Conservation (phyloP, 352 stramenopile species). For the Phytophthora tubulina region DNA sequence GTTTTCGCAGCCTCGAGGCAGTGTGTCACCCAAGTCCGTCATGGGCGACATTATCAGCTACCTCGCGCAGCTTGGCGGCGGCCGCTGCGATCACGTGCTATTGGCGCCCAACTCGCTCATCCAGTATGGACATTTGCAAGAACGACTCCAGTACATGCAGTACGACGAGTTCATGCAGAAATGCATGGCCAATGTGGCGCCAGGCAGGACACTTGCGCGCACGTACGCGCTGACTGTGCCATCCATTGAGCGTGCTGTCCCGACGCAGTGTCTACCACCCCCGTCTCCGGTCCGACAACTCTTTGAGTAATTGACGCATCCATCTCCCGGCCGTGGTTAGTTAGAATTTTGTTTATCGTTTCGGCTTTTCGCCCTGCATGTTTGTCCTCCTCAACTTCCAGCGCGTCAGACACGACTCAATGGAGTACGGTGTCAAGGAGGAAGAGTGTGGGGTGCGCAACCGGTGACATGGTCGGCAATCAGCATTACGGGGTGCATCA, state of each 20-base stretch:
- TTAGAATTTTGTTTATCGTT: constrained; percentile 40
- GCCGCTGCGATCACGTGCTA: constrained; percentile 47
- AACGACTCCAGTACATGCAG: constrained; percentile 58
- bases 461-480: too few relatives aligned
- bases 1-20: constrained; percentile 49
- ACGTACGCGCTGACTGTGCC: constrained; percentile 49
- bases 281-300: constrained; percentile 45
- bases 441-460: constrained; percentile 6
- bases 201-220: constrained; percentile 45
- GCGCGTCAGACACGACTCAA: constrained; percentile 12
- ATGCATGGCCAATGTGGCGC: constrained; percentile 46
- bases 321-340: constrained; percentile 26
- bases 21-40: constrained; percentile 44
- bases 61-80: constrained; percentile 50
- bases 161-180: constrained; percentile 58
- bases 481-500: constrained; percentile 6
- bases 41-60: constrained; percentile 51
- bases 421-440: constrained; percentile 23
- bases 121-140: constrained; percentile 55
- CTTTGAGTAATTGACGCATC: constrained; percentile 52
- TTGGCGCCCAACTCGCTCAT: constrained; percentile 58
- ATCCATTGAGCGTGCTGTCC: constrained; percentile 41
- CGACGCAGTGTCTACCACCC: constrained; percentile 48
- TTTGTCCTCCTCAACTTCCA: constrained; percentile 25
- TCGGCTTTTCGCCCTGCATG: constrained; percentile 30